Base-by-base conservation (phyloP, 2,329 filamentous ascomycete genomes). In the Pestalotiopsis fici region DNA sequence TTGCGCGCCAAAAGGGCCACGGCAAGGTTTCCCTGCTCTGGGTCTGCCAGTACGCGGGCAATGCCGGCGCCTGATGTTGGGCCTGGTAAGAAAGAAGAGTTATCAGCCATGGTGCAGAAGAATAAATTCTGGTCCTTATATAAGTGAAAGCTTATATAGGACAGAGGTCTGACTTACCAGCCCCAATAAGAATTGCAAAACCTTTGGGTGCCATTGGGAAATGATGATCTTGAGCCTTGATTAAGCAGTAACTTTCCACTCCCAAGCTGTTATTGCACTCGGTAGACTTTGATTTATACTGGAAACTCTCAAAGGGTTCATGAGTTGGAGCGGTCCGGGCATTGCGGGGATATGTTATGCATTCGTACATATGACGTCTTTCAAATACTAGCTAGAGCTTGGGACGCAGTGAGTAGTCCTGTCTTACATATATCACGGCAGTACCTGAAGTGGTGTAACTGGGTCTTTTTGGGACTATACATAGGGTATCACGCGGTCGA, bases 1-100 rank as follows among this genome's bases (percentile, higher is more conserved):
- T 82, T 80, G 4, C 86, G 82, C 7, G 86, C 85, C 57, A 88
- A 80, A 7, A 88, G 79, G 18, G 86, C 86, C 9, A 88, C 83
- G 27, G 86, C 86, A 59, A 87, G 79, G 72, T 88, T 88, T 39
- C 86, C 86, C 35, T 87, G 82, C 78, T 76, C 1, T 83, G 82
- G 61, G 59, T 80, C 75, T 2, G 86, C 84, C 50, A 88, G 82
- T 43, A 87, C 81, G 23, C 85, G 81, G 25, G 85, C 84, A n/a
- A 89, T 88, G 55, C 87, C 86, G 12, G 84, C 83, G 12, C 85
- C 85, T 77, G 85, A 75, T n/a, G 71, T 75, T 9, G 83, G 83
- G 59, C 66, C 66, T 67, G 12, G 37, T 2, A 31, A 4, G 15
- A 56, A 43, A 35, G 3, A 27, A 18, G 25, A 15, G n/a, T 2